These are phyloP conservation scores for Coffea humblotiana DNA, from an alignment of 305 asterid genomes.

Conservation along the genomic window DNA sequence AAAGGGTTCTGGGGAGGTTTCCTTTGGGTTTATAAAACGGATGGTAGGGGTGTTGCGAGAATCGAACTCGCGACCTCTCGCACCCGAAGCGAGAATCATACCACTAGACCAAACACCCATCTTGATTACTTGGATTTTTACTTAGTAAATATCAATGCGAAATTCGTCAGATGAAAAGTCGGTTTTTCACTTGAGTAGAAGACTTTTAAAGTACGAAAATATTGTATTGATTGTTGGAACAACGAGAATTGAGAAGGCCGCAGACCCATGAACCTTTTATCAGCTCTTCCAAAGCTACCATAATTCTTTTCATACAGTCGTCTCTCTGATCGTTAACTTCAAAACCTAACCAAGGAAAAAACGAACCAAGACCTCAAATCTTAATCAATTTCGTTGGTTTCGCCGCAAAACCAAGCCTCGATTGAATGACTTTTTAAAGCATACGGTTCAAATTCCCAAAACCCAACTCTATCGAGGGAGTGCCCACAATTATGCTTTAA, in stretches of 20 bases:
- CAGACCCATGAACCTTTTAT: background rate
- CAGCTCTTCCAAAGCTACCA: too few species aligned
- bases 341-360: too few species aligned
- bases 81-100: slow-evolving; percentile 52
- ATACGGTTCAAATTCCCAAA: background rate
- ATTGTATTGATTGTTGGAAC: background rate
- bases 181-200: too few species aligned
- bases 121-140: too few species aligned
- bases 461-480: background rate
- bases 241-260: background rate
- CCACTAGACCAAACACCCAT: slow-evolving; percentile 45
- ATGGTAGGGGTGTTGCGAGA: slow-evolving; percentile 36
- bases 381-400: too few species aligned
- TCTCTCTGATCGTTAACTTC: too few species aligned
- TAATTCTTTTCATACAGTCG: background rate
- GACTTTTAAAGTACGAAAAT: too few species aligned
- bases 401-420: too few species aligned
- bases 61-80: slow-evolving; percentile 51
- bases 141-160: too few species aligned
- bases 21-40: too few species aligned
- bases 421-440: background rate
- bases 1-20: background rate
- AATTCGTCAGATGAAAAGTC: too few species aligned
- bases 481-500: background rate
- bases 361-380: too few species aligned